Base-by-base conservation (phyloP, 805 yeast species). In the Saturnispora ahearnii region DNA sequence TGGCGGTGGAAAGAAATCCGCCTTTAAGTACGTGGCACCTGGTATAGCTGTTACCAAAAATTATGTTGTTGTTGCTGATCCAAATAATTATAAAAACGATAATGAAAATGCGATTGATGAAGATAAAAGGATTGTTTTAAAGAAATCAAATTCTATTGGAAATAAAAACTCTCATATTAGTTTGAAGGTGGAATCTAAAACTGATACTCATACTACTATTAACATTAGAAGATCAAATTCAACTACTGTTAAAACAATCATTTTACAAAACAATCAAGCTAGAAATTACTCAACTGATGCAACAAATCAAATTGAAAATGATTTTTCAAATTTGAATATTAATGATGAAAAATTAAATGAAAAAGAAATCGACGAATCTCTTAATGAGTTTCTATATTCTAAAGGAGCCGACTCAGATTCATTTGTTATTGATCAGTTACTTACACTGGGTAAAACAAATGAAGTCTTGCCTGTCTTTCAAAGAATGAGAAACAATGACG, bases 401-500 rank as follows among this genome's bases (percentile, higher is more conserved):
- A 30, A 42, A 33, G 33, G 21, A 12, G 33, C 43, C 36, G 32
- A 41, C 4, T 22, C 40, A 15, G 52, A 54, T 47, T 54, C 59
- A 15, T 5, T 43, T 1, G 24, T 63, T 7, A 61, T 67, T n/a
- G 59, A 61, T 45, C 46, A 55, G 6, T 51, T 63, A 31, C 18
- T 63, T 18, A 26, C 48, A 0, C 18, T 49, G 3, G 53, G 57
- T n/a, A 65, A 62, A 46, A 53, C 57, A 21, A 66, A 67, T 49
- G 72, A 68, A 52, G 61, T 68, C 6, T 50, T 66, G 38, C 67
- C 72, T 1, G 50, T 67, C 6, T 68, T 60, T 44, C 44, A 52
- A 37, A 58, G 65, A 51, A 51, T 65, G 53, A 60, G 68, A 51
- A 60, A 61, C 5, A 64, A 60, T 44, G 64, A 63, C 7, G 56